Conservation (phyloP, 2,329 filamentous ascomycete genomes). For the Phialophora tarda region DNA sequence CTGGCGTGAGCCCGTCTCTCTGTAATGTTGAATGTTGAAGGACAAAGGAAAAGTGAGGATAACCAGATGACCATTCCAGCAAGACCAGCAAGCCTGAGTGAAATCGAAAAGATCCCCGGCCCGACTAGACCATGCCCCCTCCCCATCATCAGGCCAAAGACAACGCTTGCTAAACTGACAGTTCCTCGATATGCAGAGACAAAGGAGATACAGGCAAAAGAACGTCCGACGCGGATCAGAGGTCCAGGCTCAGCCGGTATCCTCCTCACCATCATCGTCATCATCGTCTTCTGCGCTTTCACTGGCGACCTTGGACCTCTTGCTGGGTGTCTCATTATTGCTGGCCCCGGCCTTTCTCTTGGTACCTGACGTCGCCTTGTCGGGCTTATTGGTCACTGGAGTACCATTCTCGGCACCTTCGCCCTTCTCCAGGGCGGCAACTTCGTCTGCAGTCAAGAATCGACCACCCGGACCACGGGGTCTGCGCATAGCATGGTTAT, state of each 20-base stretch:
- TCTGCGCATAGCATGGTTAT: conserved; percentile 97
- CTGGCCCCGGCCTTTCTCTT: conserved; percentile 60
- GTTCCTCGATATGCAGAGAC: conserved; percentile 31
- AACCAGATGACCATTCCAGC: conserved; percentile 32
- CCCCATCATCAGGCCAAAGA: conserved; percentile 31
- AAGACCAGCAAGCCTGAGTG: conserved; percentile 33
- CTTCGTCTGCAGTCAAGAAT: conserved; percentile 95
- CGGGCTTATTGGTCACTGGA: conserved; percentile 41
- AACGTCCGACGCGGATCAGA: conserved; percentile 11
- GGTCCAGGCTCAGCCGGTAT: conserved; percentile 36
- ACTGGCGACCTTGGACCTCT: conserved; percentile 58
- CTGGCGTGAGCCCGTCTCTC: conserved; percentile 40
- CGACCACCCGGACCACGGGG: conserved; percentile 91
- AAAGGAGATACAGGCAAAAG: conserved; percentile 30
- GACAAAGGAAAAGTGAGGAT: conserved; percentile 31
- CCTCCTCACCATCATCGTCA: conserved; percentile 60
- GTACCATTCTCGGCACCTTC: conserved; percentile 43
- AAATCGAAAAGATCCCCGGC: conserved; percentile 28
- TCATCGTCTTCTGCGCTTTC: conserved; percentile 60
- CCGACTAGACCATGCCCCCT: conserved; percentile 26
- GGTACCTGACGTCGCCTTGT: conserved; percentile 45
- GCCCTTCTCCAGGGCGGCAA: conserved; percentile 81
- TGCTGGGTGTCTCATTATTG: conserved; percentile 52
- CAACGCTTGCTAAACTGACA: conserved; percentile 41
- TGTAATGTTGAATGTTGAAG: conserved; percentile 32